phyloP scores from a whole-genome alignment of 805 yeast genomes.

The Kazachstania taianensis region DNA sequence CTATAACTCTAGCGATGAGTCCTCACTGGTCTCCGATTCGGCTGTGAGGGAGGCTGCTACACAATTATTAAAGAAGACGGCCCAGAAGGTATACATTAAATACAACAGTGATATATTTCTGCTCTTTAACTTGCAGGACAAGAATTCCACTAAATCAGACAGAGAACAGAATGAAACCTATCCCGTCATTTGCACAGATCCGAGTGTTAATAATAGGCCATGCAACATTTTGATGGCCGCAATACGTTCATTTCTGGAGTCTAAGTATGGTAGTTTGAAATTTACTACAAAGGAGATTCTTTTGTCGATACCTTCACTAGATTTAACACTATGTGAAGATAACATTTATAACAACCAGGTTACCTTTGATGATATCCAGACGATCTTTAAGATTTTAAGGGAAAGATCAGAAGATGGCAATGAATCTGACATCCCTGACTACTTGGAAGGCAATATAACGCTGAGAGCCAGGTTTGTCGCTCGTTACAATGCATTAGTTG shows the following conservation, averaged over 20 bases:
- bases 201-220: slow-evolving; percentile 9
- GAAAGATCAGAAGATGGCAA: slow-evolving; percentile 17
- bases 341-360: slow-evolving; percentile 26
- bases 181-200: slow-evolving; percentile 17
- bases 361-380: slow-evolving; percentile 23
- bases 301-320: slow-evolving; percentile 21
- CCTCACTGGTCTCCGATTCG: slow-evolving; percentile 4
- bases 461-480: slow-evolving; percentile 26
- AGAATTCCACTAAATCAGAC: not conserved
- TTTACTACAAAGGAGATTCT: slow-evolving; percentile 23
- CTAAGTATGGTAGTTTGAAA: slow-evolving; percentile 13
- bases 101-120: slow-evolving; percentile 17
- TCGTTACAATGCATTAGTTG: slow-evolving; percentile 28
- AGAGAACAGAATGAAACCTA: slow-evolving; percentile 11
- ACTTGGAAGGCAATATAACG: slow-evolving; percentile 12
- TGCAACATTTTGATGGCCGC: slow-evolving; percentile 16
- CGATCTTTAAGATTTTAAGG: slow-evolving; percentile 23
- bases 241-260: slow-evolving; percentile 20
- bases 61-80: slow-evolving; percentile 9
- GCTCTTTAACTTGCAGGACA: slow-evolving; percentile 16
- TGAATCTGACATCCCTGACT: slow-evolving; percentile 16
- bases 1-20: slow-evolving; percentile 7
- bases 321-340: slow-evolving; percentile 26
- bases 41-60: slow-evolving; percentile 16
- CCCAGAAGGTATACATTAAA: slow-evolving; percentile 14